Conservation (phyloP, 208 protist species). For the Trypanosoma boissoni region DNA sequence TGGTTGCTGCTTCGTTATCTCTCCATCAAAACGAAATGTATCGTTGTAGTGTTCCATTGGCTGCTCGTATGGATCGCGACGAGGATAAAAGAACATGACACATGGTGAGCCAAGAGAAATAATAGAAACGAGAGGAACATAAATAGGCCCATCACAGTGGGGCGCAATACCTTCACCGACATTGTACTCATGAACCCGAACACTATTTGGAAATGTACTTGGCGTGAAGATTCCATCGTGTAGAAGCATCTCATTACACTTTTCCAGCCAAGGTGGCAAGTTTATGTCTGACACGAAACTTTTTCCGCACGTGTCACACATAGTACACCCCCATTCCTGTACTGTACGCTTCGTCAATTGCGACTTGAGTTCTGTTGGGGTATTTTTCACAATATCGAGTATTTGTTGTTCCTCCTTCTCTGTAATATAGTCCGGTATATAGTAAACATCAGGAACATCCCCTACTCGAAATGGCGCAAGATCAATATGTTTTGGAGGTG, state of each 20-base stretch:
- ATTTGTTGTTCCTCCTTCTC: slow-evolving; percentile 74
- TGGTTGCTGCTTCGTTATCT: slow-evolving; percentile 57
- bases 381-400: slow-evolving; percentile 47
- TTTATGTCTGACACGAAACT: slow-evolving; percentile 87
- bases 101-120: slow-evolving; percentile 75
- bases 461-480: slow-evolving; percentile 67
- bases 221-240: slow-evolving; percentile 87
- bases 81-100: slow-evolving; percentile 88
- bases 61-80: slow-evolving; percentile 66
- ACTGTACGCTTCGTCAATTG: slow-evolving; percentile 78
- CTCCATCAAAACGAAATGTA: slow-evolving; percentile 88
- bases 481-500: slow-evolving; percentile 46
- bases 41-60: slow-evolving; percentile 93
- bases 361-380: slow-evolving; percentile 74
- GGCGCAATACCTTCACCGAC: slow-evolving; percentile 79
- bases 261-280: slow-evolving; percentile 83
- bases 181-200: slow-evolving; percentile 91
- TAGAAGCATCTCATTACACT: slow-evolving; percentile 74
- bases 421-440: slow-evolving; percentile 88
- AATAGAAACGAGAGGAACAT: slow-evolving; percentile 76
- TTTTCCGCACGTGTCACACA: slow-evolving; percentile 83
- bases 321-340: slow-evolving; percentile 90
- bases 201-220: slow-evolving; percentile 86
- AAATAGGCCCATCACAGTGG: slow-evolving; percentile 91
- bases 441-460: slow-evolving; percentile 70